Conservation (phyloP, 192 early-diverging fungal genomes). For the Gaertneriomyces sp. region DNA sequence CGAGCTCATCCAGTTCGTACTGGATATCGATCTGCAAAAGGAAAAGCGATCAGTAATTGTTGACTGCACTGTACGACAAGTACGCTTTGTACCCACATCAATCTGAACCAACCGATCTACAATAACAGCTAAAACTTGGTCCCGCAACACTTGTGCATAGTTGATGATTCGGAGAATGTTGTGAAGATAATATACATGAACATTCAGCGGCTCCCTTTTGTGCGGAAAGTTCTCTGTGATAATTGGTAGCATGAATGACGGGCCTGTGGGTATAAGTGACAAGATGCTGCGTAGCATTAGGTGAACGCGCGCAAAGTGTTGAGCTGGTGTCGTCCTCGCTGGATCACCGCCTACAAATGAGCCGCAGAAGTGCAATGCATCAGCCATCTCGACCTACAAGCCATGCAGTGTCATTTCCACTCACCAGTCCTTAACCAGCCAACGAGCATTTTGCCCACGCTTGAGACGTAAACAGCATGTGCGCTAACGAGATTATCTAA, state of each 20-base stretch:
- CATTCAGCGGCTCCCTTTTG: slow-evolving; percentile 55
- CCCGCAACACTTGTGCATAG: slow-evolving; percentile 70
- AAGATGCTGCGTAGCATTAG: slow-evolving; percentile 59
- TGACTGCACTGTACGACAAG: not conserved
- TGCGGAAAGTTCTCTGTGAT: slow-evolving; percentile 71
- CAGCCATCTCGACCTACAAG: not conserved
- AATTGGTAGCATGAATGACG: slow-evolving; percentile 57
- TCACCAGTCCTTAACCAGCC: slow-evolving; percentile 50
- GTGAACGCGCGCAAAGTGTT: slow-evolving; percentile 59
- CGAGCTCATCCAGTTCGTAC: slow-evolving; percentile 80
- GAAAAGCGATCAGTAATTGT: not conserved
- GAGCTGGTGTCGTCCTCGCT: slow-evolving; percentile 1
- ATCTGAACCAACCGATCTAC: slow-evolving; percentile 84
- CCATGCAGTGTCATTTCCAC: slow-evolving; percentile 2
- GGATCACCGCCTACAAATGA: not conserved
- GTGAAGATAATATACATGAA: slow-evolving; percentile 65
- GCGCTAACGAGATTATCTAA: slow-evolving; percentile 73
- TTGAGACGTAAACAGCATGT: slow-evolving; percentile 62
- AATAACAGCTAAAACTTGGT: slow-evolving; percentile 67
- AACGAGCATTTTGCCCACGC: slow-evolving; percentile 61
- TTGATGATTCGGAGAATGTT: slow-evolving; percentile 71
- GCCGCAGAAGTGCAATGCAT: not conserved
- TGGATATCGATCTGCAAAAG: slow-evolving; percentile 76
- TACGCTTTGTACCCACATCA: slow-evolving; percentile 58
- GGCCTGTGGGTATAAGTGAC: slow-evolving; percentile 65